Evolutionary conservation across 306 rosid genomes (phyloP).

Genomic region (Dryas drummondii): DNA sequence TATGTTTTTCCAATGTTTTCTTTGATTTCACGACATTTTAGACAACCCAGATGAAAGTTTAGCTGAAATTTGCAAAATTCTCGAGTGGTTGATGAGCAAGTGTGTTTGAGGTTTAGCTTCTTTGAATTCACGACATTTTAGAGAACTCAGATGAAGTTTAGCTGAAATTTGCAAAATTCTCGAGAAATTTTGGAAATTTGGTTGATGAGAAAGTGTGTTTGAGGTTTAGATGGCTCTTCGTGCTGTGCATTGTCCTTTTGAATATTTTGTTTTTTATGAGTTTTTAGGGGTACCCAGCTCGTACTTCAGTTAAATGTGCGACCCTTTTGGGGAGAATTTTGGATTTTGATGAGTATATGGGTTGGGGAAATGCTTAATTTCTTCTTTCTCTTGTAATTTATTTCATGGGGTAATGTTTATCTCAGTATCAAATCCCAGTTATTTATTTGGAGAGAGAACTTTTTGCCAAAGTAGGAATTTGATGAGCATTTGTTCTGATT

Average conservation of each 20-base stretch:
- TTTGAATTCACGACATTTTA: slow-evolving; percentile 3
- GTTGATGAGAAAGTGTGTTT: neutral
- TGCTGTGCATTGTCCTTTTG: slow-evolving; percentile 15
- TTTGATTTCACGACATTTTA: slow-evolving; percentile 12
- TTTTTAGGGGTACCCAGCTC: slow-evolving; percentile 11
- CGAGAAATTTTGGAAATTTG: neutral
- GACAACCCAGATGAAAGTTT: slow-evolving; percentile 31
- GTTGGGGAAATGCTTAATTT: slow-evolving; percentile 2
- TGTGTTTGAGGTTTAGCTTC: slow-evolving; percentile 1
- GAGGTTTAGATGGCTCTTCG: neutral
- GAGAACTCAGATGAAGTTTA: slow-evolving; percentile 2
- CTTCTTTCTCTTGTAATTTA: neutral
- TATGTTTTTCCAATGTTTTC: neutral
- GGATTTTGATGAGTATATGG: neutral
- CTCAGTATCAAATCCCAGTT: neutral
- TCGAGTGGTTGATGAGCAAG: neutral
- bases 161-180: neutral
- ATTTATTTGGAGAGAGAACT: neutral
- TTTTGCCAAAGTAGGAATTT: neutral
- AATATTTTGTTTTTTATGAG: slow-evolving; percentile 1
- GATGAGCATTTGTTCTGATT: neutral
- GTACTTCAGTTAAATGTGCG: neutral
- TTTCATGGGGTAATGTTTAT: neutral
- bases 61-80: slow-evolving; percentile 1
- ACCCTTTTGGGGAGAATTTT: neutral